Percentiles rank a stretch among this genome's conserved stretches.
These are phyloP conservation scores for Ophiostoma sp. DNA, from an alignment of 2,329 filamentous ascomycete genomes.

Conservation along the genomic window DNA sequence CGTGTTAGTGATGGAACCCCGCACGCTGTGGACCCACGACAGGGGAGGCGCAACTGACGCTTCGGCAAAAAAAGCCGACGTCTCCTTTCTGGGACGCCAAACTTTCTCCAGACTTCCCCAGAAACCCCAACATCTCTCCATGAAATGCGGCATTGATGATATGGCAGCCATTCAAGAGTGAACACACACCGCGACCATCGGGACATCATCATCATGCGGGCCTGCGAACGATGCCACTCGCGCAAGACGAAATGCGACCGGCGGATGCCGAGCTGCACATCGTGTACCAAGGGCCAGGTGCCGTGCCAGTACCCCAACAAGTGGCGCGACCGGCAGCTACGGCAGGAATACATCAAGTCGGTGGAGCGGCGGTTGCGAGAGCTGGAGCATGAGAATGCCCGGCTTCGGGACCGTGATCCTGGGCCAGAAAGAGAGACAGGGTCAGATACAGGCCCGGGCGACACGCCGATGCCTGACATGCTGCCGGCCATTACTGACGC, in stretches of 20 bases:
- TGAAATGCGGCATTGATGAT: background rate
- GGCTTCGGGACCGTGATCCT: constrained; percentile 5
- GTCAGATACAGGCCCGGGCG: background rate
- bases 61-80: constrained; percentile 13
- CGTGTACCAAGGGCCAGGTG: constrained; percentile 17
- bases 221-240: constrained; percentile 22
- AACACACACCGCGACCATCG: background rate
- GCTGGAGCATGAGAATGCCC: constrained; percentile 19
- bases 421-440: background rate
- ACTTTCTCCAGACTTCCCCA: background rate
- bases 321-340: constrained; percentile 20
- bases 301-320: constrained; percentile 20
- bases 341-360: constrained; percentile 19
- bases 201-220: constrained; percentile 5
- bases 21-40: background rate
- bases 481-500: constrained; percentile 3
- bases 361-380: constrained; percentile 18
- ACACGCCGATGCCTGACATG: constrained; percentile 14
- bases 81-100: background rate
- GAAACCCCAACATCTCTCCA: background rate
- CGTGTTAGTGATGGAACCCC: background rate
- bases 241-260: constrained; percentile 21
- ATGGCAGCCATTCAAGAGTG: background rate
- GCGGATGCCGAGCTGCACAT: constrained; percentile 16
- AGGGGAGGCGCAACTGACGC: background rate